Evolutionary conservation across 2,329 filamentous ascomycete species (phyloP), one percentile per base, ranked within the genome.

Genomic region (Teratosphaeria epicoccoides): DNA sequence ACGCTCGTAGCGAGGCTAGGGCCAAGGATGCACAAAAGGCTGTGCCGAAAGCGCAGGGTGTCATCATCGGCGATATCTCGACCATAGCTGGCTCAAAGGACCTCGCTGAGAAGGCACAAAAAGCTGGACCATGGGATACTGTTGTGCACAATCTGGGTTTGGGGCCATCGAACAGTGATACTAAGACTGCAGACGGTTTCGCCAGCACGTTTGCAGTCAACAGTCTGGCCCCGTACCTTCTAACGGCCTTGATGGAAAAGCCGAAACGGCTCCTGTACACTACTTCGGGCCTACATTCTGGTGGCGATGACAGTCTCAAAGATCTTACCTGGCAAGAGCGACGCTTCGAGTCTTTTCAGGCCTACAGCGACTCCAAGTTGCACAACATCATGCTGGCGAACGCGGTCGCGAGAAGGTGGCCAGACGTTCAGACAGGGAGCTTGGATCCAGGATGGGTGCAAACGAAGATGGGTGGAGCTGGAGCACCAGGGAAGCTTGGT

Each of bases 131-230:
- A 0, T 81, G 77, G 59, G 80, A 82, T 59, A 70, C 71, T 23
- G 68, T 82, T 12, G 70, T 82, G 17, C 79, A 82, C 68, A 82
- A 82, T 54, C 79, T 79, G 0, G 79, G 77, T 2, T 57, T 79
- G 0, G 63, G 63, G 23, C 75, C 73, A 51, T 64, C 63, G 25
- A 72, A 73, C 14, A 69, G 62, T 43, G 70, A 65, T 54, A 65
- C 60, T 49, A 73, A 72, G 52, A 77, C 73, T 0, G 61, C 59
- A 4, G 73, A 78, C 40, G 71, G 71, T 9, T 68, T 79, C 22
- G 73, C 76, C 0, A 68, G 70, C 1, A 68, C 79, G 1, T 76
- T 80, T 46, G 71, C 76, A 0, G 76, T 81, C 45, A 82, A 82
- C 57, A 77, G 72, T 0, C 58, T 82, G 0, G 78, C 79, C 14